Conservation (phyloP, 139 green algal genomes). For the Monoraphidium neglectum region DNA sequence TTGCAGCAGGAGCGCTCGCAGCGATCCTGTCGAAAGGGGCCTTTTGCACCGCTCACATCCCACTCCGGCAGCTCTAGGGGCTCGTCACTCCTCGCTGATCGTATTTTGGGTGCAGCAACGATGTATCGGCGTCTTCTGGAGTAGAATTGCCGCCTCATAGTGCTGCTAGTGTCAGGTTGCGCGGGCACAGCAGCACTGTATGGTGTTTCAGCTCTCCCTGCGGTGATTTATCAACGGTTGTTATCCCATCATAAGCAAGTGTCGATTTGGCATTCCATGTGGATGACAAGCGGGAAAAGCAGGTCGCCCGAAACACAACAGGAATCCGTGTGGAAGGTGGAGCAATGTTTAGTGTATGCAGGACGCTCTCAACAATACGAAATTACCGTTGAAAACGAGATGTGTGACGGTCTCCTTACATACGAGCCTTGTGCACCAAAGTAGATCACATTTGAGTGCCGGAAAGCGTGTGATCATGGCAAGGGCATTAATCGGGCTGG, state of each 20-base stretch:
- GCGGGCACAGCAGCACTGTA: no score
- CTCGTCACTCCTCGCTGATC: background rate
- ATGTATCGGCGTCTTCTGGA: background rate
- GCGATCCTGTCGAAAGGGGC: background rate
- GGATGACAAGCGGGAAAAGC: no score
- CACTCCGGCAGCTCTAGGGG: slow-evolving; percentile 11
- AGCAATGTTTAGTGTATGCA: no score
- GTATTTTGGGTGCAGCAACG: background rate
- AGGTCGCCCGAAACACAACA: no score
- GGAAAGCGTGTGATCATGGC: background rate
- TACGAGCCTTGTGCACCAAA: no score
- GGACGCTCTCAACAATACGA: no score
- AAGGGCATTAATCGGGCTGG: background rate
- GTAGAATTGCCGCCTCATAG: slow-evolving; percentile 10
- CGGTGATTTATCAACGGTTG: background rate
- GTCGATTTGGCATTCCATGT: no score
- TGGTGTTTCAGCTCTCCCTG: no score
- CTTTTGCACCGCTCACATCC: slow-evolving; percentile 11
- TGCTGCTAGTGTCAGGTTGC: no score
- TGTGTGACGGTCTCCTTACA: no score
- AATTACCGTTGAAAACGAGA: no score
- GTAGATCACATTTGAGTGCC: background rate
- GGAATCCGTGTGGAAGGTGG: no score
- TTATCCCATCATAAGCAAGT: background rate
- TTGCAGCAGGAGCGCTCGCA: background rate